Conservation (phyloP, 2,329 filamentous ascomycete species). For the Colletotrichum theobromicola region DNA sequence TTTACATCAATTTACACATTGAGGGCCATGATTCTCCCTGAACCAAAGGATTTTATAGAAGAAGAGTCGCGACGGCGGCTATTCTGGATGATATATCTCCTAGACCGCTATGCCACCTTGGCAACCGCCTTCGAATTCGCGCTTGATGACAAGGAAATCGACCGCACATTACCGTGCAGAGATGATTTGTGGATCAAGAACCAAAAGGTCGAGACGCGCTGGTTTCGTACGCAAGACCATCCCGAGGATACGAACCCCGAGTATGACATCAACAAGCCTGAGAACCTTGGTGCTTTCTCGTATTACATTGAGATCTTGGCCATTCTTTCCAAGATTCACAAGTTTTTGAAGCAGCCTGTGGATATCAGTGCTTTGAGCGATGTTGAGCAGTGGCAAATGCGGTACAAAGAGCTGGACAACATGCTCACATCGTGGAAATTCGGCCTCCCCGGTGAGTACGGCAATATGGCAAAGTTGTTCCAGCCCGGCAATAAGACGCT, state of each 20-base stretch:
- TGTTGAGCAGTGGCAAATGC: conserved; percentile 87
- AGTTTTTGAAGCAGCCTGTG: conserved; percentile 86
- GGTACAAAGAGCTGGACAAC: conserved; percentile 84
- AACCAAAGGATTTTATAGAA: conserved; percentile 85
- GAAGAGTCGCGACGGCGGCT: conserved; percentile 84
- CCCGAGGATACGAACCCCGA: conserved; percentile 54
- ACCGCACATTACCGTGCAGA: conserved; percentile 83
- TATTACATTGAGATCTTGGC: conserved; percentile 91
- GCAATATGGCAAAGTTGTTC: conserved; percentile 82
- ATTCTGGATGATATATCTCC: conserved; percentile 93
- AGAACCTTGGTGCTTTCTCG: conserved; percentile 86
- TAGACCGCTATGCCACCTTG: conserved; percentile 90
- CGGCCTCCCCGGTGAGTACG: conserved; percentile 80
- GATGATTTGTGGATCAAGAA: conserved; percentile 88
- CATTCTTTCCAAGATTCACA: conserved; percentile 85
- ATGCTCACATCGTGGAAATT: conserved; percentile 85
- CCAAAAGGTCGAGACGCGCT: conserved; percentile 81
- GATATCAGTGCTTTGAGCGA: conserved; percentile 85
- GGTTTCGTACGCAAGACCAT: conserved; percentile 68
- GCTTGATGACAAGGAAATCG: conserved; percentile 87
- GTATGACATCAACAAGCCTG: conserved; percentile 70
- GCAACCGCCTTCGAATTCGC: conserved; percentile 93
- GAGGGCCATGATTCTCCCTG: conserved; percentile 82
- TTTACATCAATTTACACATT: conserved; percentile 90
- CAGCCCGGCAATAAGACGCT: conserved; percentile 72